Base-by-base conservation (phyloP, 2,329 filamentous ascomycete species). In the Neofusicoccum kwambonambiense region DNA sequence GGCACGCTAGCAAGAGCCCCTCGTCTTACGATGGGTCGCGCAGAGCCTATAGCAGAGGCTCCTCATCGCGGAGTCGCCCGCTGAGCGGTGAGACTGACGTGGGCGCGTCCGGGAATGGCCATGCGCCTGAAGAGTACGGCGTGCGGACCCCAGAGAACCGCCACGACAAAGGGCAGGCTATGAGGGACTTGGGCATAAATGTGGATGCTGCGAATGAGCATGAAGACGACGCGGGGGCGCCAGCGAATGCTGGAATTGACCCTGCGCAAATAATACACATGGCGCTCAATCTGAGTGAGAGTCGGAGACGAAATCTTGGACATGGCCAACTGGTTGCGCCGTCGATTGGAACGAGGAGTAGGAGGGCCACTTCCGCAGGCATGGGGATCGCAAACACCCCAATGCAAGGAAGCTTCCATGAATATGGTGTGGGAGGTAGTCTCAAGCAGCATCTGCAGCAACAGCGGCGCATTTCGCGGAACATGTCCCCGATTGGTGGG, bases 261-360 rank as follows among this genome's bases (percentile, higher is more conserved):
- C 90, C 93, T 7, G 87, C 90, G 3, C 91, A 97, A 76, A 96
- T 98, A 68, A 92, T 98, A 47, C 93, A 93, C 72, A 91, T 98
- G 86, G 94, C 94, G 1, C 79, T 98, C 70, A 95, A 90, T 68
- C 79, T 98, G 57, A 96, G 91, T 79, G 92, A 97, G 76, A 91
- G 89, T 72, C 87, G 88, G 68, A 87, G 87, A 44, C 73, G 84
- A 83, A 78, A 90, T 82, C 67, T 87, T 80, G 76, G 86, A 81
- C 77, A 84, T 80, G 76, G 87, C 74, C 75, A 84, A 77, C 69
- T 86, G 72, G 64, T 86, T 74, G 73, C 84, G 76, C 64, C 77
- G 34, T 76, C 80, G 79, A 41, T 86, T 79, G 35, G 85, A 81
- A 52, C 81, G 79, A 45, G 79, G 84, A 62, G 80, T 67, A 77